phyloP scores from a whole-genome alignment of 768 basidiomycete genomes.

The Cyclocybe cylindracea region DNA sequence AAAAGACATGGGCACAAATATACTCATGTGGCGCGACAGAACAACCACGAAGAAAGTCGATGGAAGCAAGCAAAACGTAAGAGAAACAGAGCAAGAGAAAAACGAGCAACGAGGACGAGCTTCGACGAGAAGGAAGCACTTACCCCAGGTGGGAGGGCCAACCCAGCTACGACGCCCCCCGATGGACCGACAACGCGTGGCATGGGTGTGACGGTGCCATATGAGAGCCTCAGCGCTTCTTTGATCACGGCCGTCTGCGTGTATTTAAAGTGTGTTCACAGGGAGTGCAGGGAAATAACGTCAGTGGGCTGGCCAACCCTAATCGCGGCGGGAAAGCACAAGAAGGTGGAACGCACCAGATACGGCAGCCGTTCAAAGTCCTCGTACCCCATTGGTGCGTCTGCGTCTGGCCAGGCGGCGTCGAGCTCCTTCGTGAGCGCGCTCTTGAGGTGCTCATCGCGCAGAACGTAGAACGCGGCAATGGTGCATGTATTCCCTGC shows the following conservation, averaged over 20 bases:
- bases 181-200: constrained; percentile 35
- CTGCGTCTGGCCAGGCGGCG: constrained; percentile 33
- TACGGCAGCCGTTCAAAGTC: constrained; percentile 37
- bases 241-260: constrained; percentile 44
- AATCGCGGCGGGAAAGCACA: not conserved
- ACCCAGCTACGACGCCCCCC: constrained; percentile 32
- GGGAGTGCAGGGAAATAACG: not conserved
- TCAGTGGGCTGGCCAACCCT: not conserved
- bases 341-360: constrained; percentile 24
- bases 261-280: not conserved
- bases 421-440: constrained; percentile 28
- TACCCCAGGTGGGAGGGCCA: constrained; percentile 35
- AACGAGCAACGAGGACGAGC: not conserved
- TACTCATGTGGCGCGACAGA: no score
- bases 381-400: constrained; percentile 23
- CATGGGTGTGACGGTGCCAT: constrained; percentile 34
- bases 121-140: constrained; percentile 4
- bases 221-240: constrained; percentile 39
- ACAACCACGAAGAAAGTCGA: no score
- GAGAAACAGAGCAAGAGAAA: not conserved
- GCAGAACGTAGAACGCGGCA: constrained; percentile 25
- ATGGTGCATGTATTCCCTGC: constrained; percentile 24
- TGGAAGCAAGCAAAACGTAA: not conserved
- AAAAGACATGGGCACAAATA: not conserved
- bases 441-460: constrained; percentile 13